Conservation (phyloP, 192 early-diverging fungal species). For the Coemansia sp. region DNA sequence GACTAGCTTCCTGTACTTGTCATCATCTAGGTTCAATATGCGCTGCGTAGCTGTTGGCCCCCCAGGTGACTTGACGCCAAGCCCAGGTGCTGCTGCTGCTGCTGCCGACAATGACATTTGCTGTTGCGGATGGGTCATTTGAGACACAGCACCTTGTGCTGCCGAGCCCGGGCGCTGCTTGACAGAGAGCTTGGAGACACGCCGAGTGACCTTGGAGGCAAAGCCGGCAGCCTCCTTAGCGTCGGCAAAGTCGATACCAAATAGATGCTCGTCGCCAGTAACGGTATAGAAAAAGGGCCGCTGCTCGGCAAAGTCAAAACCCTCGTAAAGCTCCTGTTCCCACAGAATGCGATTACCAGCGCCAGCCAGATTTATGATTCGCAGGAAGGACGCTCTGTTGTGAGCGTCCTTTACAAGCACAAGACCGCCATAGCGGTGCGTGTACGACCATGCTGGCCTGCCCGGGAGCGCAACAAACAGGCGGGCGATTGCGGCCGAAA, state of each 20-base stretch:
- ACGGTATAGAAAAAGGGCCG: constrained; percentile 69
- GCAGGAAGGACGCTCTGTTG: constrained; percentile 65
- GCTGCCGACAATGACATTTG: constrained; percentile 9
- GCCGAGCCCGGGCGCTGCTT: constrained; percentile 13
- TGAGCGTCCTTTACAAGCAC: constrained; percentile 64
- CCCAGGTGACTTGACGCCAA: not conserved
- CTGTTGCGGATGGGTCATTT: constrained; percentile 7
- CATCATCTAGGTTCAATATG: constrained; percentile 66
- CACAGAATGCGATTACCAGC: constrained; percentile 60
- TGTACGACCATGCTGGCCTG: constrained; percentile 66
- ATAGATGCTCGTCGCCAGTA: constrained; percentile 62
- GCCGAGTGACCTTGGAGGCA: constrained; percentile 57
- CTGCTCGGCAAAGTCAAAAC: constrained; percentile 64
- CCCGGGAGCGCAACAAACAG: constrained; percentile 71
- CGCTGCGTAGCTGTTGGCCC: constrained; percentile 59
- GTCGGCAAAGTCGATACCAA: constrained; percentile 71
- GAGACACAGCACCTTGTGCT: not conserved
- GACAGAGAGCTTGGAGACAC: constrained; percentile 12
- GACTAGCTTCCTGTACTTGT: constrained; percentile 69
- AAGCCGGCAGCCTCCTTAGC: constrained; percentile 64
- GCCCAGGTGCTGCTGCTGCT: not conserved
- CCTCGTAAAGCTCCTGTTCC: constrained; percentile 78
- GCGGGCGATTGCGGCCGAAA: constrained; percentile 71
- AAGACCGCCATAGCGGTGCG: constrained; percentile 65
- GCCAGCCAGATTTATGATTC: constrained; percentile 63